Base-by-base conservation (phyloP, 2,329 filamentous ascomycete species). In the Alternaria dauci region DNA sequence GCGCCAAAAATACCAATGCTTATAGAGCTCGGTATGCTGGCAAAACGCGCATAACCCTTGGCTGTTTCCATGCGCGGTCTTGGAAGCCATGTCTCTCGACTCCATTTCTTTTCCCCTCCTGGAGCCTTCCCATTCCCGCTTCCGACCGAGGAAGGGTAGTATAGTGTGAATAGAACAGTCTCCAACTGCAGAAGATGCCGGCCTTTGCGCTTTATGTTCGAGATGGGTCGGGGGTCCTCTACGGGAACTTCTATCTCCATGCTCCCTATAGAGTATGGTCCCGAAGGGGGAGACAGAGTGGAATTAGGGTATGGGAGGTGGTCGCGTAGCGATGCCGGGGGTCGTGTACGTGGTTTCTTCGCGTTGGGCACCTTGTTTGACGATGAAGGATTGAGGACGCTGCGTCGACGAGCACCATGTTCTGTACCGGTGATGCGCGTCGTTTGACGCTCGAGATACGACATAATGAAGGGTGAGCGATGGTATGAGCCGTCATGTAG, bases 81-180 rank as follows among this genome's bases (percentile, higher is more conserved):
- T 8, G 87, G 86, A 42, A 90, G 81, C 88, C 88, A 90, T 7
- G 87, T 85, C 53, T 87, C 83, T 6, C 88, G 81, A 18, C 82
- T 84, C 66, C 82, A 83, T 39, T 80, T 79, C 42, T 79, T 79
- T 30, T 75, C 69, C 1, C 82, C 78, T 25, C 78, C 78, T 9
- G 79, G 78, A 14, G 77, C 74, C 23, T 76, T 70, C 1, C 81
- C 78, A 2, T 72, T 66, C 6, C 79, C 76, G 16, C 73, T 76
- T 8, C 79, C 81, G 56, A 84, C 70, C 18, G 84, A 82, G 44
- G 85, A 83, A 2, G 88, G 88, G 71, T 91, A 91, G 74, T 87
- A 91, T n/a, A 90, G 75, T 0, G 85, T 85, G 76, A 90, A 85
- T 5, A 90, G 80, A 8, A 90, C 86, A 0, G 88, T 90, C 61